These are phyloP conservation scores for Nemania sp. DNA, from an alignment of 2,329 filamentous ascomycete species.

Conservation along the genomic window DNA sequence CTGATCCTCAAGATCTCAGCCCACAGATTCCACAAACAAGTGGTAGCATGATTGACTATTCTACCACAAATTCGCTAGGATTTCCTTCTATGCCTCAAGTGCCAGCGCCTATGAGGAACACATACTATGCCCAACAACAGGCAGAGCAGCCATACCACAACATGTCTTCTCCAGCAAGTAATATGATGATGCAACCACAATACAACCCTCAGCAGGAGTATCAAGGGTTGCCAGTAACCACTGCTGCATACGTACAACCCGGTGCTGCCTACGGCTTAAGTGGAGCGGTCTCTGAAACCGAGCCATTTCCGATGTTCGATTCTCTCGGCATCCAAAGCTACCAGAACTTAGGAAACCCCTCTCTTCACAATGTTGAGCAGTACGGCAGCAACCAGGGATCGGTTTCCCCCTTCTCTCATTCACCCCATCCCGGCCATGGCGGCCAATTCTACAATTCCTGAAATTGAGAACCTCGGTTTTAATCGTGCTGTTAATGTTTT, in stretches of 20 bases:
- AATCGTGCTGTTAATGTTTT: conserved; percentile 29
- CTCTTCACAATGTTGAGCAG: conserved; percentile 50
- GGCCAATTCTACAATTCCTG: conserved; percentile 52
- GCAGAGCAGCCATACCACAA: conserved; percentile 31
- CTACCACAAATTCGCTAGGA: conserved; percentile 30
- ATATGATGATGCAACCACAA: conserved; percentile 44
- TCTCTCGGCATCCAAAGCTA: conserved; percentile 57
- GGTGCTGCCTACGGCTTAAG: conserved; percentile 49
- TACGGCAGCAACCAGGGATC: conserved; percentile 57
- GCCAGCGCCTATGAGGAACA: conserved; percentile 33
- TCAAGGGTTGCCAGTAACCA: conserved; percentile 49
- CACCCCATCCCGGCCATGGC: conserved; percentile 55
- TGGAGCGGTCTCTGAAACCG: conserved; percentile 48
- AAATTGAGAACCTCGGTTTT: conserved; percentile 12
- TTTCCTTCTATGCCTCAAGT: conserved; percentile 40
- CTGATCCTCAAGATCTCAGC: conserved; percentile 47
- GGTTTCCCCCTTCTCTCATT: conserved; percentile 58
- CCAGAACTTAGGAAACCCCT: conserved; percentile 49
- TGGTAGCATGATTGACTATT: conserved; percentile 41
- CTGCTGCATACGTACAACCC: conserved; percentile 43
- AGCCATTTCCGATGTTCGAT: conserved; percentile 55
- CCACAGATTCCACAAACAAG: conserved; percentile 40
- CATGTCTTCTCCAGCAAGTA: conserved; percentile 35
- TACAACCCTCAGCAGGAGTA: conserved; percentile 47
- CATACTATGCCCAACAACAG: conserved; percentile 43